Conservation (phyloP, 2,329 filamentous ascomycete genomes). For the Fusarium sp. region DNA sequence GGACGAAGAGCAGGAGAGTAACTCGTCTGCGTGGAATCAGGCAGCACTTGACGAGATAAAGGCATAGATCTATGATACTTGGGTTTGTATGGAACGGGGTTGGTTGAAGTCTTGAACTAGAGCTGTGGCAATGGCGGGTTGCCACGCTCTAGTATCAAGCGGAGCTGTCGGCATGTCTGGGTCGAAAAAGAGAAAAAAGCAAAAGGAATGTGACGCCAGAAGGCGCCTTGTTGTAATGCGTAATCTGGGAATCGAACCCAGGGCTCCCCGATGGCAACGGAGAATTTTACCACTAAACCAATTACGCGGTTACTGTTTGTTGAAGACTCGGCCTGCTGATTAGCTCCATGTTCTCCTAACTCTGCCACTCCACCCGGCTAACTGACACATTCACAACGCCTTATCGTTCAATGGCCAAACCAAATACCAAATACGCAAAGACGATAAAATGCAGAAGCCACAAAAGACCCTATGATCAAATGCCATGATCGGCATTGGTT, state of each 20-base stretch:
- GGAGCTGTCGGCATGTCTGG: too few relatives aligned
- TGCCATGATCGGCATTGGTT: neutral
- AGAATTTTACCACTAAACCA: neutral
- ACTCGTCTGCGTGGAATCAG: neutral
- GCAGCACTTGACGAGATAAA: neutral
- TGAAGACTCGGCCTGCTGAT: fast-evolving
- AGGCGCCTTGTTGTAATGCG: neutral
- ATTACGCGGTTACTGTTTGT: neutral
- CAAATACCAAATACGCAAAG: too few relatives aligned
- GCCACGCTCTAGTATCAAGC: neutral
- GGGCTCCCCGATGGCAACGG: neutral
- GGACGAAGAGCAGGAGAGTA: fast-evolving
- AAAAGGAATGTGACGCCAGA: fast-evolving
- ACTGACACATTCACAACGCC: neutral
- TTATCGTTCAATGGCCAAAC: neutral
- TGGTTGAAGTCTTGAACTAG: too few relatives aligned
- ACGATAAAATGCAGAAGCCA: neutral
- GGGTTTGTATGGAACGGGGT: too few relatives aligned
- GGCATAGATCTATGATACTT: neutral
- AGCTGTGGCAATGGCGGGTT: neutral
- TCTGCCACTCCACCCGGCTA: neutral
- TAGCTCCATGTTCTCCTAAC: fast-evolving
- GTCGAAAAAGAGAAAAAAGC: neutral
- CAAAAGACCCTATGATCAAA: neutral
- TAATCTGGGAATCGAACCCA: neutral